phyloP scores from a whole-genome alignment of 441 rosid species.

The Croton laevigatus region DNA sequence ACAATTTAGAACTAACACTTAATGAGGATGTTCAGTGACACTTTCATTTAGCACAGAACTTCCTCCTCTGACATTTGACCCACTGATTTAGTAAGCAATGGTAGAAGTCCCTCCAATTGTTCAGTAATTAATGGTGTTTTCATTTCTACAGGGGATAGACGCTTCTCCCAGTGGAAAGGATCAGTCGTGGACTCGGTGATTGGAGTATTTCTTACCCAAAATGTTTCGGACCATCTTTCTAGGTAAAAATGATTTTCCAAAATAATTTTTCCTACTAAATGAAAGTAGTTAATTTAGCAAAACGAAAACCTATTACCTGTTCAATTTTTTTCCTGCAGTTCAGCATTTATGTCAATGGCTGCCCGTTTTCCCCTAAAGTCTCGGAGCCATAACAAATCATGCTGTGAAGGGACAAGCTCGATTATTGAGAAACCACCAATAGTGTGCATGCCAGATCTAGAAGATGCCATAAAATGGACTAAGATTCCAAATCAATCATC shows the following conservation, averaged over 20 bases:
- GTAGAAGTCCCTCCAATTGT: no score
- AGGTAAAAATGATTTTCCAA: slow-evolving; percentile 48
- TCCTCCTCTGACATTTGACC: neutral
- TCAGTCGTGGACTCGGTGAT: slow-evolving; percentile 95
- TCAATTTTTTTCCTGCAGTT: slow-evolving; percentile 48
- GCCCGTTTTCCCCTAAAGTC: slow-evolving; percentile 68
- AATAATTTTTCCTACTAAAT: neutral
- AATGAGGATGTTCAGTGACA: slow-evolving; percentile 1
- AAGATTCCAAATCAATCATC: slow-evolving; percentile 37
- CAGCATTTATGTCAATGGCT: slow-evolving; percentile 94
- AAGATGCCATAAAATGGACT: slow-evolving; percentile 43
- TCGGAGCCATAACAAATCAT: slow-evolving; percentile 23
- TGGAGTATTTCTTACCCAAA: slow-evolving; percentile 97
- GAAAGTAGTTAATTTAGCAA: neutral
- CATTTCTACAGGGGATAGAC: slow-evolving; percentile 77
- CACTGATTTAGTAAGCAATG: slow-evolving; percentile 5
- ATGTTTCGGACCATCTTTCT: slow-evolving; percentile 97
- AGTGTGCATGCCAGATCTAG: slow-evolving; percentile 42
- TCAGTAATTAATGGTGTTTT: neutral
- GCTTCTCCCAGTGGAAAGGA: slow-evolving; percentile 97
- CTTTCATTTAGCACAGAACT: neutral
- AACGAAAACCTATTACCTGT: slow-evolving; percentile 19
- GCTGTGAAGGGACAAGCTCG: slow-evolving; percentile 35
- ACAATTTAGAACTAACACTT: neutral
- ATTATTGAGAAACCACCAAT: slow-evolving; percentile 39